Evolutionary conservation across 805 yeast genomes (phyloP), one percentile per base, ranked within the genome.

Genomic region (Candida coleopterorum): DNA sequence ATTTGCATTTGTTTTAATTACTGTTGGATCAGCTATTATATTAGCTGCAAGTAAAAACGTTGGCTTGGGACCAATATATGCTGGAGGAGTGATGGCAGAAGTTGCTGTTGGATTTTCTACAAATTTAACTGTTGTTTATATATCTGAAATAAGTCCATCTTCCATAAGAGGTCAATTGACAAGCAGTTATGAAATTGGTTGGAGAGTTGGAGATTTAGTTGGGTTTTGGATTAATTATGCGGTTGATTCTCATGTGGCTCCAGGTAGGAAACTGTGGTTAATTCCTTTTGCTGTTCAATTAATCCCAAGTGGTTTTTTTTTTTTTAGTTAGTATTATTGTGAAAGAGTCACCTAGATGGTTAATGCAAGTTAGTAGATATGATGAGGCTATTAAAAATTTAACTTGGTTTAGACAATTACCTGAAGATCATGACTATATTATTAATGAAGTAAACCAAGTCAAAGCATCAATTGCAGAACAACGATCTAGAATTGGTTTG

Each of bases 201-300:
- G 74, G 25, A 77, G 74, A 48, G 70, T 78, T 3, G 81, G 81
- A 41, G 72, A 77, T 7, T 33, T 33, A 12, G 80, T 76, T 24
- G 75, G 75, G 45, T 53, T 76, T 11, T 81, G 81, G 27, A 62
- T 73, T 21, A 64, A 72, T 47, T 76, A 72, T 48, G 81, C 79
- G 22, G 64, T 75, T 27, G 36, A 43, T 7, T 50, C 58, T 12
- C 55, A 65, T 27, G 17, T 33, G 9, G 18, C 25, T 6, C 36
- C 36, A 25, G 17, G 36, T 20, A 33, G 18, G 15, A 50, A 45
- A 11, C 79, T 74, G 46, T 76, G 81, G 82, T 63, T 71, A 18
- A 51, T 67, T 29, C 80, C 81, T n/a, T 68, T 71, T 6, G 51
- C 68, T 11, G 34, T 74, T 14, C 74, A 75, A 49, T 53, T 74